These are phyloP conservation scores for Ceratocystiopsis minuta DNA, from an alignment of 2,329 filamentous ascomycete species.

Conservation along the genomic window DNA sequence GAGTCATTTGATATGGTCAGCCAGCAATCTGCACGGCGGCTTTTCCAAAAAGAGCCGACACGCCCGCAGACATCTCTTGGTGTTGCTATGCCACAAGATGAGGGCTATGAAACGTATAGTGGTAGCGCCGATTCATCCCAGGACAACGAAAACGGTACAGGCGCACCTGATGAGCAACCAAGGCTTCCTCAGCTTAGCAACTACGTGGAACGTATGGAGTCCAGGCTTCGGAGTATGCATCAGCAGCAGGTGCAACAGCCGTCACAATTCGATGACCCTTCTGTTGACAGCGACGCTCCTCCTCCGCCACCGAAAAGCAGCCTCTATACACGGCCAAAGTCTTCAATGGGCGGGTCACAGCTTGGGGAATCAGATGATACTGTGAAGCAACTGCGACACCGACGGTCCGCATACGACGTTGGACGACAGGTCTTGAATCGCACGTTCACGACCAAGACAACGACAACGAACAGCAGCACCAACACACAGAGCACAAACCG, in stretches of 20 bases:
- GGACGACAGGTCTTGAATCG: conserved; percentile 51
- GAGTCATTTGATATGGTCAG: conserved; percentile 56
- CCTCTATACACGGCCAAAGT: conserved; percentile 36
- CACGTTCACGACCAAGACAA: conserved; percentile 76
- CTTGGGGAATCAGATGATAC: too few species aligned
- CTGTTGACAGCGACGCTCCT: conserved; percentile 14
- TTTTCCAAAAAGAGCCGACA: conserved; percentile 13
- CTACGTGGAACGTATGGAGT: conserved; percentile 88
- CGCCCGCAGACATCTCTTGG: conserved; percentile 62
- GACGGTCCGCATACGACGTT: conserved; percentile 67
- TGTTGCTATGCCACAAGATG: conserved; percentile 37
- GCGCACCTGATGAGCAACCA: conserved; percentile 27
- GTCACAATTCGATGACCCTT: conserved; percentile 20
- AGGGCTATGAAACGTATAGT: conserved; percentile 39
- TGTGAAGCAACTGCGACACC: conserved; percentile 32
- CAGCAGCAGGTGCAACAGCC: conserved; percentile 21
- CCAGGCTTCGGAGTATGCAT: conserved; percentile 55
- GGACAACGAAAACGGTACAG: conserved; percentile 23
- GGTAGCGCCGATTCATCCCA: conserved; percentile 29
- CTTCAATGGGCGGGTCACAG: conserved; percentile 28
- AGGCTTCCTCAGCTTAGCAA: conserved; percentile 58
- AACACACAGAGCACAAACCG: conserved; percentile 57
- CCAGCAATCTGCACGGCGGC: conserved; percentile 20
- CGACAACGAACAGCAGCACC: conserved; percentile 47
- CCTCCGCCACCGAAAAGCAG: conserved; percentile 33